phyloP scores from a whole-genome alignment of 768 basidiomycete genomes.

The Mycena albidolilacea region DNA sequence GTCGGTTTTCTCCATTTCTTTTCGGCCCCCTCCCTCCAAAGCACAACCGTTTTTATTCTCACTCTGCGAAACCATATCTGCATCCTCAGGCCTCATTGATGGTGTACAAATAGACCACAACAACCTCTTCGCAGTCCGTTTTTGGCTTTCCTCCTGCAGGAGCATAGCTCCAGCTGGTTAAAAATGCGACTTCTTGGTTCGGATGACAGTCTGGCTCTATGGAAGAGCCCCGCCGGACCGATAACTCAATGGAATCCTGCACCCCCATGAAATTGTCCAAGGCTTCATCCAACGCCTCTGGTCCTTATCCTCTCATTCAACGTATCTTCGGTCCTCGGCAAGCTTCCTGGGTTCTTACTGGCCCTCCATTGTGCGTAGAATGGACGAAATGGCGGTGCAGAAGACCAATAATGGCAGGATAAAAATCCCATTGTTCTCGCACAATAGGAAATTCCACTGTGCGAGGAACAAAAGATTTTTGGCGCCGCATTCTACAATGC shows the following conservation, averaged over 20 bases:
- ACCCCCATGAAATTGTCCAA: too few relatives aligned
- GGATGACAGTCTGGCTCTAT: neutral
- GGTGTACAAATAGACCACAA: conserved; percentile 11
- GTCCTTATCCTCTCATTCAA: neutral
- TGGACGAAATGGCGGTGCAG: neutral
- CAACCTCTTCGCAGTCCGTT: neutral
- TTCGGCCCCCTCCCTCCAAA: too few relatives aligned
- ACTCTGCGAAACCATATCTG: too few relatives aligned
- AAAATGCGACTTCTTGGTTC: neutral
- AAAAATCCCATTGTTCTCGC: conserved; percentile 32
- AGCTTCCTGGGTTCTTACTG: neutral
- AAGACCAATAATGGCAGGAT: neutral
- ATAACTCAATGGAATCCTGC: too few relatives aligned
- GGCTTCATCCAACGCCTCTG: too few relatives aligned
- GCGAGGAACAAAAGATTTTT: conserved; percentile 29
- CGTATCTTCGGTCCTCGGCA: too few relatives aligned
- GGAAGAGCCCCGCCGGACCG: neutral
- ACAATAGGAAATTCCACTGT: conserved; percentile 28
- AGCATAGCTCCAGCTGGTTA: too few relatives aligned
- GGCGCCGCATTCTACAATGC: conserved; percentile 29
- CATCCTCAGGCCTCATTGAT: neutral
- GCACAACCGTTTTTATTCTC: too few relatives aligned
- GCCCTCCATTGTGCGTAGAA: conserved; percentile 15
- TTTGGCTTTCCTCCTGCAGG: too few relatives aligned
- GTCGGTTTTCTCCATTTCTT: too few relatives aligned